Base-by-base conservation (phyloP, 2,329 filamentous ascomycete species). In the Ascochyta clinopodiicola region DNA sequence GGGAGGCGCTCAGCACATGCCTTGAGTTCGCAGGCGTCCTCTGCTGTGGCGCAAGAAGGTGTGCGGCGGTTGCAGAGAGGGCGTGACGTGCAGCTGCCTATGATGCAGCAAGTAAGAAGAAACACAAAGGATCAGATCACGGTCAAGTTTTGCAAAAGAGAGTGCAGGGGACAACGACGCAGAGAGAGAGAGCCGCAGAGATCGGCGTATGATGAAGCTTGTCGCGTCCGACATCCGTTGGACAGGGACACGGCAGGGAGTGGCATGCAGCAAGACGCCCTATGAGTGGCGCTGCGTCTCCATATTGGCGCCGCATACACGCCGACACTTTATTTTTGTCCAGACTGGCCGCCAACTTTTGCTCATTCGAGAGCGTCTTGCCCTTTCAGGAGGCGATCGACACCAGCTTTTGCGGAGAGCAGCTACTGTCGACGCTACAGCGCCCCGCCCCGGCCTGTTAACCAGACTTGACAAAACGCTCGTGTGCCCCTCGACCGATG, bases 1-100 rank as follows among this genome's bases (percentile, higher is more conserved):
- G 56, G 47, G 50, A 56, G 48, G 44, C 36, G 48, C 54, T 57
- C 54, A 57, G 44, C 54, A 52, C 54, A 52, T 57, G 54, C 44
- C 54, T 51, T 43, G 44, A 44, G 25, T 47, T 25, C 40, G 43
- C 24, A 25, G 15, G 17, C 27, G 32, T 19, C 27, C n/a, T 46
- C 32, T 38, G 36, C 35, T 17, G 22, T 22, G 40, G 40, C 40
- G 45, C 45, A 45, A 29, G 6, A 42, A 34, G n/a, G 35, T 32
- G 15, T 21, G 42, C 36, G 17, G 36, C 15, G 22, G 37, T 32
- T 21, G 31, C 46, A 36, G 13, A 43, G 31, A 32, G n/a, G 35
- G 24, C 12, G 27, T 9, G 27, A 12, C 10, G 27, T 27, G 29
- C 31, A 42, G 51, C 36, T 45, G 45, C 24, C n/a, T n/a, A 19